phyloP scores from a whole-genome alignment of 108 stramenopile species.

The Pinguiococcus pyrenoidosus region DNA sequence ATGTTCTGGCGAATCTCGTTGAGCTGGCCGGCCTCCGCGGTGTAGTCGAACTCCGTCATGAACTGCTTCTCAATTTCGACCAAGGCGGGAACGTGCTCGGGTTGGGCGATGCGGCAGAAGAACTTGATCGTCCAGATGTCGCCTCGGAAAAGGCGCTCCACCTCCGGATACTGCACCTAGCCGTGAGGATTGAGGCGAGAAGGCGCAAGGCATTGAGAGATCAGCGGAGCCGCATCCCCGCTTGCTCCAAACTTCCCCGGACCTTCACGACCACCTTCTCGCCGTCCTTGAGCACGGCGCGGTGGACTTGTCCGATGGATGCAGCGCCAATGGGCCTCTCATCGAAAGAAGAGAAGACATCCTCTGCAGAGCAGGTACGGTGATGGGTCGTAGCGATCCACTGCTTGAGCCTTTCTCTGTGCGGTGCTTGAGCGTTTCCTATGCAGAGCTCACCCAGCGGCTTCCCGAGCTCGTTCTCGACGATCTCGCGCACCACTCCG shows the following conservation, averaged over 20 bases:
- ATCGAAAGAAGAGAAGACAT: conserved; percentile 11
- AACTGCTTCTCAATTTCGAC: conserved; percentile 36
- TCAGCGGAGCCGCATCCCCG: neutral
- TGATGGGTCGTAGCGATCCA: no score
- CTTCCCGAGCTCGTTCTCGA: no score
- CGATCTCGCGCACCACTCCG: no score
- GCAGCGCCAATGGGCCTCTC: conserved; percentile 23
- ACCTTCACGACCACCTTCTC: conserved; percentile 14
- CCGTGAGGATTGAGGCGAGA: no score
- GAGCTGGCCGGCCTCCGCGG: conserved; percentile 19
- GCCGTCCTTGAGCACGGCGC: conserved; percentile 12
- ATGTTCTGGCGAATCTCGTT: conserved; percentile 12
- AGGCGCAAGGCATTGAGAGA: neutral
- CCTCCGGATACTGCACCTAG: conserved; percentile 26
- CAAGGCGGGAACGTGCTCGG: conserved; percentile 25
- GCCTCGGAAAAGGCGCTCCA: conserved; percentile 24
- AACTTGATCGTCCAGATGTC: conserved; percentile 21
- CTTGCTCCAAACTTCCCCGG: neutral
- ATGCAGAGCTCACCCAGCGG: no score
- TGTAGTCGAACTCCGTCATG: conserved; percentile 30
- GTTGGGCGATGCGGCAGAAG: conserved; percentile 27
- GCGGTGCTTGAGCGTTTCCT: no score
- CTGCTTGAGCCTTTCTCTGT: no score
- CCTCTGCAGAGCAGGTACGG: no score
- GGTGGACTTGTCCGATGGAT: conserved; percentile 28